Evolutionary conservation across 1,139 yeast species (phyloP), one percentile per base, ranked within the genome.

Genomic region (Wickerhamiella pararugosa): DNA sequence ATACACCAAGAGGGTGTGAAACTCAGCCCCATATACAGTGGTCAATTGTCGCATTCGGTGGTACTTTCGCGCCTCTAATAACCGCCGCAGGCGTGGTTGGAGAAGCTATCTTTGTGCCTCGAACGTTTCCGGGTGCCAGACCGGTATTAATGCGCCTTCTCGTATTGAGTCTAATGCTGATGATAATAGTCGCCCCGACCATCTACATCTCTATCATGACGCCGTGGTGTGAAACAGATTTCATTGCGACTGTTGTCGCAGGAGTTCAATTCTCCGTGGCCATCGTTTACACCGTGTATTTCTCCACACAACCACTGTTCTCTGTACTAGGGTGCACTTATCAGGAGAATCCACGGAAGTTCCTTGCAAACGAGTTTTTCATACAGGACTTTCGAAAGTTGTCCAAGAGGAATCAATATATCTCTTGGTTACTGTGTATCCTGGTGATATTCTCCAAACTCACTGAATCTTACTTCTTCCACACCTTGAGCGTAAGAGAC

Each of bases 381-480:
- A 69, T 75, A 1, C 64, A 70, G 7, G 65, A 74, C 1, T 81
- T 76, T 53, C 77, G 84, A 1, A 59, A 60, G 34, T 60, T 82
- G 27, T 59, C 59, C 1, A 65, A 68, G 0, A 64, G 75, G 45
- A 75, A 77, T 41, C 62, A 68, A 42, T 57, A 70, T 45, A 67
- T 75, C 46, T 82, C 94, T 1, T 65, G 68, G 43, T 59, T 74
- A 1, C 60, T 84, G 40, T 82, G 94, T 92, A 46, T 73, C 2
- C 61, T 72, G 28, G 82, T 83, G 0, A 79, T 82, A 54, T 59
- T 69, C 27, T 80, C 86, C 3, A 84, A 84, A 55, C 76, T 78
- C 52, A 61, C 74, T 15, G 95, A 84, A 57, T 83, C 94, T 0
- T 84, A 83, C 57, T 75, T 81, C 54, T 83, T 83, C 53, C 62